Base-by-base conservation (phyloP, 768 basidiomycete species). In the Steccherinum ochraceum region DNA sequence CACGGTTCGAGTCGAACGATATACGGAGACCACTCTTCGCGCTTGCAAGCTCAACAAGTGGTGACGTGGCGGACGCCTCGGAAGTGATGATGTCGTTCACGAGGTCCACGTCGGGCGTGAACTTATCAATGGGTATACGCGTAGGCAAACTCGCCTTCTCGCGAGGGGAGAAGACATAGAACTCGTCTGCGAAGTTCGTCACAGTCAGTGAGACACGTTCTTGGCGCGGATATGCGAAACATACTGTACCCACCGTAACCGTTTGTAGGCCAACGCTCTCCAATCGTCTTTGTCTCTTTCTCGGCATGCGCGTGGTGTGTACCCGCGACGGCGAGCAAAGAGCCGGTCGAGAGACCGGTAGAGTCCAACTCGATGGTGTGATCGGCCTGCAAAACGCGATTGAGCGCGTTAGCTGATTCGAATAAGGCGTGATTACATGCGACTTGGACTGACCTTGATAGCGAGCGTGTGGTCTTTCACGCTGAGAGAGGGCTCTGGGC, bases 1-100 rank as follows among this genome's bases (percentile, higher is more conserved):
- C 56, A 88, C 86, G 86, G 64, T 89, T 89, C 7, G 81, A 78
- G 54, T 80, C 75, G 61, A 89, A 87, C 24, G 73, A 61, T 25
- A 88, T 64, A 26, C 67, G 74, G 42, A 87, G 67, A 4, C 86
- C 84, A 7, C 81, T 82, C 59, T 75, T 76, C 13, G 69, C 71
- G 11, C 81, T 79, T 0, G 69, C 67, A 24, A 89, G 72, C 53
- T 74, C 72, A 27, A 80, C 78, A 24, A 79, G 70, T 7, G 80
- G 71, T 27, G 67, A 67, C 13, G 52, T 5, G 20, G 24, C 39
- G 26, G 21, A 25, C 5, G 52, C 26, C 21, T 30, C 30, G 30
- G 46, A n/a, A 19, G 35, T 45, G 21, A 60, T 49, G 51, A 57
- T 49, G 16, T 58, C 53, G 40, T 60, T 53, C 67, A 70, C 47